Conservation (phyloP, 805 yeast genomes). For the Torulaspora microellipsoides region DNA sequence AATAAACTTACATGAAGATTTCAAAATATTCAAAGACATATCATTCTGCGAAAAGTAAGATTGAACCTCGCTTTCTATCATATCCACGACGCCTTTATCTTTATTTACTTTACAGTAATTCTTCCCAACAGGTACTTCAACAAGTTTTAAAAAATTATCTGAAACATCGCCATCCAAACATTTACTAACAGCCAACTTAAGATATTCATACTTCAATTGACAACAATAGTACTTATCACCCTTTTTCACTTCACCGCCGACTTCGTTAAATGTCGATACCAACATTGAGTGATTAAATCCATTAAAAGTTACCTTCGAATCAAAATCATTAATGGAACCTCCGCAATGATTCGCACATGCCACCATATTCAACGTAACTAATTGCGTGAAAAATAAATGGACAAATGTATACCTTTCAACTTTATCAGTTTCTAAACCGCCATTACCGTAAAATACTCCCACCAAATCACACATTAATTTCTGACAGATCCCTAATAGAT, state of each 20-base stretch:
- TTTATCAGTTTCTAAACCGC: background rate
- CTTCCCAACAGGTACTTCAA: conserved; percentile 9
- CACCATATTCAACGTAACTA: conserved; percentile 12
- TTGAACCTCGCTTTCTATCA: conserved; percentile 7
- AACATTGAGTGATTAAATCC: conserved; percentile 12
- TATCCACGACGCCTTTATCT: background rate
- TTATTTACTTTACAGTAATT: conserved; percentile 3
- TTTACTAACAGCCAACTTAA: background rate
- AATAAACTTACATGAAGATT: conserved; percentile 13
- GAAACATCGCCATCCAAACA: background rate
- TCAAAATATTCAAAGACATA: conserved; percentile 9
- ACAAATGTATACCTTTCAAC: conserved; percentile 10
- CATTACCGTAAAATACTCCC: background rate
- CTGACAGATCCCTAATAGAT: conserved; percentile 1
- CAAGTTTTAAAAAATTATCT: conserved; percentile 1
- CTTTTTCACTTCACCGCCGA: background rate
- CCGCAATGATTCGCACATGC: conserved; percentile 9
- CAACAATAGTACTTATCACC: conserved; percentile 3
- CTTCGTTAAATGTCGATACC: background rate
- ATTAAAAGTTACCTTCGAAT: background rate
- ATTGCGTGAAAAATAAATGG: conserved; percentile 13
- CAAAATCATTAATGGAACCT: background rate
- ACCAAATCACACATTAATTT: conserved; percentile 2
- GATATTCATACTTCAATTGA: conserved; percentile 5
- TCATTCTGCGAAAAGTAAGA: conserved; percentile 2